Percentiles rank a stretch among this genome's conserved stretches.
phyloP scores from a whole-genome alignment of 768 basidiomycete species.

The Panaeolus cyanescens region DNA sequence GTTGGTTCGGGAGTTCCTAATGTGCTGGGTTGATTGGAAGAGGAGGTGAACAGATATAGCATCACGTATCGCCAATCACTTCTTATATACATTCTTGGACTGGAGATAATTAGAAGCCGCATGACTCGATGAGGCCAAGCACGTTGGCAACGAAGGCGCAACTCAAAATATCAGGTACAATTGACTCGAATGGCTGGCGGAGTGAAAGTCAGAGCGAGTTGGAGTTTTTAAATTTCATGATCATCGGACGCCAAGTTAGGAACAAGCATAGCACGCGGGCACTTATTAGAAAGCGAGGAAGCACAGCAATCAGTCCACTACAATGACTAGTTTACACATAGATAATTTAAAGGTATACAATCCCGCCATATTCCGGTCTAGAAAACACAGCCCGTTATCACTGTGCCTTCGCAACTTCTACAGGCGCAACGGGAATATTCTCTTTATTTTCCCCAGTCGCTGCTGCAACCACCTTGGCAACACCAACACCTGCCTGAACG shows the following conservation, averaged over 20 bases:
- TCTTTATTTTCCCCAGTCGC: constrained; percentile 1
- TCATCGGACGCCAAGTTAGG: no score
- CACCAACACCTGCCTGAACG: not conserved
- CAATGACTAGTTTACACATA: no score
- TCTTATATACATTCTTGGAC: not conserved
- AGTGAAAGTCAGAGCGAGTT: not conserved
- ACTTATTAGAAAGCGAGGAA: no score
- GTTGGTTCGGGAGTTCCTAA: not conserved
- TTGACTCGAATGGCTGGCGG: not conserved
- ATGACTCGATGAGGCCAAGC: not conserved
- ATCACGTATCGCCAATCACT: not conserved
- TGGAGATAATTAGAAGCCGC: not conserved
- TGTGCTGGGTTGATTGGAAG: not conserved
- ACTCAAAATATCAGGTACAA: no score
- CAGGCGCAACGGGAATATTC: constrained; percentile 5
- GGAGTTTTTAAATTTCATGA: no score
- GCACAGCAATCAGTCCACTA: no score
- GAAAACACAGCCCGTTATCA: no score
- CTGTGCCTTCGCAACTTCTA: constrained; percentile 6
- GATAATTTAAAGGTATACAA: no score
- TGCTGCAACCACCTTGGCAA: not conserved
- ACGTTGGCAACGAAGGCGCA: no score
- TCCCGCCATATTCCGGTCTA: no score
- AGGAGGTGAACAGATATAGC: not conserved
- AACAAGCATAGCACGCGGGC: no score